A percentile compares a stretch with the other conserved stretches of the same genome.
Evolutionary conservation across 2,329 filamentous ascomycete species (phyloP).

Genomic region (Aspergillus eucalypticola): DNA sequence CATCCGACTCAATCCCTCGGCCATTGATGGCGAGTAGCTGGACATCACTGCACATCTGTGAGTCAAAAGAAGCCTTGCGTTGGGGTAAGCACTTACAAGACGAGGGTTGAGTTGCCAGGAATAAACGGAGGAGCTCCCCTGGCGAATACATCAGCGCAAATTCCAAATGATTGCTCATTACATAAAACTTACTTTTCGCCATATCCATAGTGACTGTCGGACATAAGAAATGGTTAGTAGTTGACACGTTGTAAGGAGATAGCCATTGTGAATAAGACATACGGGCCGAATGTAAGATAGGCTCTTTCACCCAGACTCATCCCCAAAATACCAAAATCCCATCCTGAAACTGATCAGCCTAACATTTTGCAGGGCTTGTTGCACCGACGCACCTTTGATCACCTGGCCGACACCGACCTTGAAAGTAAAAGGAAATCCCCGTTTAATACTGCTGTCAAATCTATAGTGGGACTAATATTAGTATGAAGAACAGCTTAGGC

Average conservation of each 20-base stretch:
- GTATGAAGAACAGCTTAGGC: background rate
- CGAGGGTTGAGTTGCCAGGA: conserved; percentile 21
- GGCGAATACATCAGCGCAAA: background rate
- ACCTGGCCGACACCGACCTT: conserved; percentile 21
- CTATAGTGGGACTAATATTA: background rate
- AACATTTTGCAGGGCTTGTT: background rate
- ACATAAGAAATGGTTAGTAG: background rate
- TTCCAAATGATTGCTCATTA: background rate
- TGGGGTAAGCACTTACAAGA: conserved; percentile 16
- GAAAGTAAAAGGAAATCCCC: conserved; percentile 21
- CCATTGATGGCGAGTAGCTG: conserved; percentile 15
- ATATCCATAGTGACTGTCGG: conserved; percentile 19
- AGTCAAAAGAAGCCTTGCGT: background rate
- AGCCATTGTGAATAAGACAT: background rate
- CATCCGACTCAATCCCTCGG: conserved; percentile 3
- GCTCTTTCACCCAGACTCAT: conserved; percentile 25
- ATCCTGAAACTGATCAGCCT: conserved; percentile 8
- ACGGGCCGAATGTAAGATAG: conserved; percentile 22
- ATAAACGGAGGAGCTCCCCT: conserved; percentile 23
- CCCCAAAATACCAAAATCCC: conserved; percentile 20
- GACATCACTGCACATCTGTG: conserved; percentile 1
- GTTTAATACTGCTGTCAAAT: conserved; percentile 24
- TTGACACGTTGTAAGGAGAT: background rate
- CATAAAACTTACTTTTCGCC: conserved; percentile 14
- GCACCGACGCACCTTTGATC: conserved; percentile 15